Evolutionary conservation across 1,139 yeast genomes (phyloP).

Genomic region (Geotrichum candidum): DNA sequence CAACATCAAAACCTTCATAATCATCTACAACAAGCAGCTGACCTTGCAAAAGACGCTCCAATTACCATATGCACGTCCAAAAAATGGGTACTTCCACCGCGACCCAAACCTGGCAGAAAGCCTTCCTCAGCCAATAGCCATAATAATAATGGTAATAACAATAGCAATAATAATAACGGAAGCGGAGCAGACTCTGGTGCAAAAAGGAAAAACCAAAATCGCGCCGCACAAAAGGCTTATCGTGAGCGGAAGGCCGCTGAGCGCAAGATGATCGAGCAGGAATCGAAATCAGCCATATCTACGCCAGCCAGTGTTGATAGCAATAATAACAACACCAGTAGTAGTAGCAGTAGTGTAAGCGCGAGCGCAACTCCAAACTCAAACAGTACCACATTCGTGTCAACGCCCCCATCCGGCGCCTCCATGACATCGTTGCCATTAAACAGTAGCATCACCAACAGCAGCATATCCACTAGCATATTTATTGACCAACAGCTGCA

Average conservation of each 20-base stretch:
- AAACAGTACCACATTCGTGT: not conserved
- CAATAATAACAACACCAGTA: not conserved
- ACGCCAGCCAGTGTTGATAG: not conserved
- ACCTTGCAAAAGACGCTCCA: not conserved
- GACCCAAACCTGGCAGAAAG: slow-evolving; percentile 87
- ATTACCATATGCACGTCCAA: slow-evolving; percentile 51
- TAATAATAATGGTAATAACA: not conserved
- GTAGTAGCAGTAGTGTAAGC: not conserved
- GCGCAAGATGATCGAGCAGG: slow-evolving; percentile 46
- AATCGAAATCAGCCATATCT: slow-evolving; percentile 23
- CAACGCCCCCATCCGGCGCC: not conserved
- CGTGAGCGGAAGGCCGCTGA: slow-evolving; percentile 70
- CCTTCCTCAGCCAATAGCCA: slow-evolving; percentile 44
- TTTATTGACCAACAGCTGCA: not conserved
- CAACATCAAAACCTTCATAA: not conserved
- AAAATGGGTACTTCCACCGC: slow-evolving; percentile 86
- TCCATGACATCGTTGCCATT: not conserved
- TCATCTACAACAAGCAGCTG: not conserved
- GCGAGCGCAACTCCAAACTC: not conserved
- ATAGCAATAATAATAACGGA: not conserved
- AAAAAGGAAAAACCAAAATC: slow-evolving; percentile 90
- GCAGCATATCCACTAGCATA: not conserved
- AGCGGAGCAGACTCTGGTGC: slow-evolving; percentile 36
- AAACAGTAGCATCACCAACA: not conserved
- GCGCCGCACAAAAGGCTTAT: slow-evolving; percentile 97